Evolutionary conservation across 2,329 filamentous ascomycete species (phyloP), one percentile per base, ranked within the genome.

Genomic region (Botrytis sinoallii): DNA sequence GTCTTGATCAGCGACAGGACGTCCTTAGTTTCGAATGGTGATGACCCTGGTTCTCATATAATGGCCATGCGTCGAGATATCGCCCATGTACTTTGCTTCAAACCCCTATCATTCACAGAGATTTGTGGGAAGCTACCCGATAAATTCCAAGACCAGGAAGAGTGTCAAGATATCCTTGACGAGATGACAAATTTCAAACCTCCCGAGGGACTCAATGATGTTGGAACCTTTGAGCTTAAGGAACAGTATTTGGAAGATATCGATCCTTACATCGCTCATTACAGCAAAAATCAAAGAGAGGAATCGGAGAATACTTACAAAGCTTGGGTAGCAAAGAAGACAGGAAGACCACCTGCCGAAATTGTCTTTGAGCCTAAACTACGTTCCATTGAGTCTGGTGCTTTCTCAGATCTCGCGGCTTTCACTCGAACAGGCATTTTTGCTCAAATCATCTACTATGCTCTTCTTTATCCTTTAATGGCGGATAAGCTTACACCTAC

Each of bases 191-290:
- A 87, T 3, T 99, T 95, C 85, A 94, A 94, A 77, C 86, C 94
- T 16, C 96, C 96, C 0, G 96, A 99, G 82, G 96, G 95, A 8
- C 84, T 98, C 46, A 93, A 93, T 7, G 96, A 99, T 81, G 93
- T 95, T 25, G 96, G 97, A 73, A 97, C 93, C 0, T 99, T 99
- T 79, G 94, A 98, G 82, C 85, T 99, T 70, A 96, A 95, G 80
- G 90, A 92, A 7, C 89, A 97, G 75, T 96, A 91, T 78, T 88
- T 98, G 57, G 92, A 95, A 77, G 88, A 97, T 65, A 90, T 99
- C 69, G 97, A 99, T 81, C 96, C 97, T 0, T 99, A 98, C 81
- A 96, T 95, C 79, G 93, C 95, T 10, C 94, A 98, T 80, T 99
- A 97, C 82, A 97, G 91, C 79, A 97, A 97, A 81, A 99, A 99